These are phyloP conservation scores for Malus sylvestris DNA, from an alignment of 306 rosid genomes.

Conservation along the genomic window DNA sequence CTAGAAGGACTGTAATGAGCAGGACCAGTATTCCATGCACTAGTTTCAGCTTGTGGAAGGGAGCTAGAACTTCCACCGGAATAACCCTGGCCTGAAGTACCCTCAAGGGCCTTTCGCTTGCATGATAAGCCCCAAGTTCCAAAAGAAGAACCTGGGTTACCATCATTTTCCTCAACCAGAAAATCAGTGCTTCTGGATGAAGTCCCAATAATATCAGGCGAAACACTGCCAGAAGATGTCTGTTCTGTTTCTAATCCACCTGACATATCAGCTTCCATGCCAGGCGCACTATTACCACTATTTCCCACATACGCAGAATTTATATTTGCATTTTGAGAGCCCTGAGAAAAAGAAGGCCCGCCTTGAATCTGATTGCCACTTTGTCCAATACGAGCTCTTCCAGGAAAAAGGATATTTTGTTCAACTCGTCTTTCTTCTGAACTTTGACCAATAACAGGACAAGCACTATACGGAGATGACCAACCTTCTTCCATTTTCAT, in stretches of 20 bases:
- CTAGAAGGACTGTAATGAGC: constrained; percentile 42
- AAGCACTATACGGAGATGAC: constrained; percentile 41
- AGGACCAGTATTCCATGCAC: constrained; percentile 35
- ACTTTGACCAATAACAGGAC: constrained; percentile 32
- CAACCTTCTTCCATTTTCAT: constrained; percentile 41
- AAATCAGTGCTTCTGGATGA: constrained; percentile 52
- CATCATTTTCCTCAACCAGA: constrained; percentile 41
- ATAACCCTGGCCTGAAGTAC: constrained; percentile 53
- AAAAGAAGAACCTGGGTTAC: constrained; percentile 45
- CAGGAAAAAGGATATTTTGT: constrained; percentile 36
- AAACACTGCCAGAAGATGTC: constrained; percentile 31
- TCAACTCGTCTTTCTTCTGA: constrained; percentile 52
- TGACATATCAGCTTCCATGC: constrained; percentile 33
- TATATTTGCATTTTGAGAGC: constrained; percentile 44
- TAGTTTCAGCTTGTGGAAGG: constrained; percentile 40
- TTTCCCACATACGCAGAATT: constrained; percentile 33
- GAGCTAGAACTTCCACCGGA: constrained; percentile 61
- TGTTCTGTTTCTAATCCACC: constrained; percentile 40
- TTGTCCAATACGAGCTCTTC: constrained; percentile 24
- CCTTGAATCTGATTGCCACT: constrained; percentile 48
- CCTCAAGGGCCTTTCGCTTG: constrained; percentile 81
- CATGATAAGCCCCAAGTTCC: constrained; percentile 78
- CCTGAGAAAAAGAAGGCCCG: constrained; percentile 49
- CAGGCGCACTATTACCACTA: constrained; percentile 37
- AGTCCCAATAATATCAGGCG: constrained; percentile 40